Conservation (phyloP, 2,329 filamentous ascomycete genomes). For the Sporothrix variecibatus region DNA sequence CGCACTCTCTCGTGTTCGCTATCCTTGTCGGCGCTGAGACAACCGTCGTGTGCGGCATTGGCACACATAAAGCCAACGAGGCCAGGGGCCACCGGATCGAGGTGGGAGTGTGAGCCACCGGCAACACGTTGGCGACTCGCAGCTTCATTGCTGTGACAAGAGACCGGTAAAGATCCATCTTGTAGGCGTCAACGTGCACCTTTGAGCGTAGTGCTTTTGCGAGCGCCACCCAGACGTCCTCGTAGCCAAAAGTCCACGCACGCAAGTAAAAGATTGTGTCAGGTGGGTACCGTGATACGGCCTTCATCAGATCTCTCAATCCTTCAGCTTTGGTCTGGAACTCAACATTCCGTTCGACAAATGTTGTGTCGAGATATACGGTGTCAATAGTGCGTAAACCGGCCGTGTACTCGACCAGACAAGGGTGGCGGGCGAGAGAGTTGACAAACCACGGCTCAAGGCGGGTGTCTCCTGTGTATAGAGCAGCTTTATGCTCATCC, state of each 20-base stretch:
- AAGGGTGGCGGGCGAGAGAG: constrained; percentile 68
- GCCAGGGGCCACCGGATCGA: constrained; percentile 62
- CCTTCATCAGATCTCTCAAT: constrained; percentile 68
- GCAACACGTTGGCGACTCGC: constrained; percentile 38
- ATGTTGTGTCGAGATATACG: constrained; percentile 89
- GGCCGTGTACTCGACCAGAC: constrained; percentile 71
- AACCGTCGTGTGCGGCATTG: constrained; percentile 69
- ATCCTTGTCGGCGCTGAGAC: constrained; percentile 63
- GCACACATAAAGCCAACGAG: constrained; percentile 75
- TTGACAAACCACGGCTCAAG: constrained; percentile 87
- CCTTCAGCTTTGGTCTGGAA: constrained; percentile 72
- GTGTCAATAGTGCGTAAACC: constrained; percentile 70
- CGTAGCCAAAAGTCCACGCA: constrained; percentile 86
- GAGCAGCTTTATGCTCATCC: constrained; percentile 66
- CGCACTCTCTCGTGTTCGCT: constrained; percentile 45
- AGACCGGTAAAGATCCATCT: constrained; percentile 70
- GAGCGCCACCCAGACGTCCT: constrained; percentile 86
- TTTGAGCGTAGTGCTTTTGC: constrained; percentile 67
- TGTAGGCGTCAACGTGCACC: constrained; percentile 82
- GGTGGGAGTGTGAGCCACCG: constrained; percentile 44
- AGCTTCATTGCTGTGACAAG: constrained; percentile 23
- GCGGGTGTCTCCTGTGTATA: constrained; percentile 89
- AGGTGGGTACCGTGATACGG: constrained; percentile 66
- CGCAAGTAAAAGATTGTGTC: constrained; percentile 82
- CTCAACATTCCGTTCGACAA: constrained; percentile 46